Percentiles rank a stretch among this genome's conserved stretches.
Conservation (phyloP, 192 early-diverging fungal genomes). For the Coemansia sp. region DNA sequence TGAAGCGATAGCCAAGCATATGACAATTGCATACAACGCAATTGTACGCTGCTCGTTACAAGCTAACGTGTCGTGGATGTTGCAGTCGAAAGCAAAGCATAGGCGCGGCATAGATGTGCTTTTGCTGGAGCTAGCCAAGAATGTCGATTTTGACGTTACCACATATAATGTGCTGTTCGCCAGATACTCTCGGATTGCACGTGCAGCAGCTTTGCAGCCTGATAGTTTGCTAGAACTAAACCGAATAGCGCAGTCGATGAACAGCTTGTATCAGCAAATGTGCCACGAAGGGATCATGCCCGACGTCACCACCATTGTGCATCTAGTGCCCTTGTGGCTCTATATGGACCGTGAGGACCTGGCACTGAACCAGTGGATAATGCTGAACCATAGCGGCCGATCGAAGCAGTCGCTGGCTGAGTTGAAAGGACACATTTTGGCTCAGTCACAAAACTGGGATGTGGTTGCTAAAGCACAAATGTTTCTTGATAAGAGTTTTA, state of each 20-base stretch:
- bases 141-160: conserved; percentile 7
- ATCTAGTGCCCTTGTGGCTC: not conserved
- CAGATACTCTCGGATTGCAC: conserved; percentile 9
- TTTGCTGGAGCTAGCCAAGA: conserved; percentile 8
- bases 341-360: not conserved
- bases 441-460: too few relatives aligned
- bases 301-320: not conserved
- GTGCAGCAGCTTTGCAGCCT: not conserved
- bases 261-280: not conserved
- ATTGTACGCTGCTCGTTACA: conserved; percentile 18
- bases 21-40: conserved; percentile 15
- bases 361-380: not conserved
- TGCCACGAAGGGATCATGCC: not conserved
- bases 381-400: not conserved
- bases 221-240: not conserved
- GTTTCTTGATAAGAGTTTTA: too few relatives aligned
- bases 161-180: conserved; percentile 34
- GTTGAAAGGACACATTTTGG: not conserved
- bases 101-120: conserved; percentile 11
- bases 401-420: not conserved
- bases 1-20: not conserved
- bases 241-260: not conserved
- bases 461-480: too few relatives aligned
- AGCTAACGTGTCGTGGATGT: not conserved
- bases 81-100: not conserved